Evolutionary conservation across 139 green algal species (phyloP), one percentile per base, ranked within the genome.

Genomic region (Haematococcus lacustris): DNA sequence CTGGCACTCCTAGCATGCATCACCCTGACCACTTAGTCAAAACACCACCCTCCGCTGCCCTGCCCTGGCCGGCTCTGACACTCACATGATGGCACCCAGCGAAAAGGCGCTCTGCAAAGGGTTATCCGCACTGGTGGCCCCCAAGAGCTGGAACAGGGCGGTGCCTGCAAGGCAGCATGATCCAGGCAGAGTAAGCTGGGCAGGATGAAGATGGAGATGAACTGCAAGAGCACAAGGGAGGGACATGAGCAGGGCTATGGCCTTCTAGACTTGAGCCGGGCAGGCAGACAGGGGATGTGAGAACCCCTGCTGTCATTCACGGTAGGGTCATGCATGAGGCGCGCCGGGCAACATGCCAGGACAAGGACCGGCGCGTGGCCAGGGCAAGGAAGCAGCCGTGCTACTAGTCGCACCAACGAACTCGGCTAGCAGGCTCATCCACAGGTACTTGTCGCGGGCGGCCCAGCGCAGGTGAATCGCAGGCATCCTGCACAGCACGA

Each of bases 71-170:
- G n/a, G n/a, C n/a, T n/a, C n/a, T n/a, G n/a, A n/a, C n/a, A 66
- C 73, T 61, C 57, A 71, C 73, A 73, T 69, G 38, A 79, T 59
- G 41, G 78, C 78, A 5, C 69, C 73, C 26, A 77, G 74, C 7
- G 64, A 37, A n/a, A 74, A 57, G n/a, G 78, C 78, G 26, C 57
- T 68, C 51, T 73, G 67, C 1, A 82, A 38, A 23, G 73, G 23
- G 37, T 59, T 47, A 3, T 73, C 40, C 7, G 26, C 39, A 7
- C 50, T 47, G 21, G 69, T 38, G 9, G 53, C 73, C 1, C 66
- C 61, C 39, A 79, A 41, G 39, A 83, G 69, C 73, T 83, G 78
- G 73, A 83, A 79, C 2, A 83, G 43, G 26, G 66, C 23, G 1
- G 59, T 51, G 38, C 63, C 63, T 69, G 53, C 26, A 32, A 9